Evolutionary conservation across 2,329 filamentous ascomycete species (phyloP), one percentile per base, ranked within the genome.

Genomic region (Graphilbum ipis-grandicollis): DNA sequence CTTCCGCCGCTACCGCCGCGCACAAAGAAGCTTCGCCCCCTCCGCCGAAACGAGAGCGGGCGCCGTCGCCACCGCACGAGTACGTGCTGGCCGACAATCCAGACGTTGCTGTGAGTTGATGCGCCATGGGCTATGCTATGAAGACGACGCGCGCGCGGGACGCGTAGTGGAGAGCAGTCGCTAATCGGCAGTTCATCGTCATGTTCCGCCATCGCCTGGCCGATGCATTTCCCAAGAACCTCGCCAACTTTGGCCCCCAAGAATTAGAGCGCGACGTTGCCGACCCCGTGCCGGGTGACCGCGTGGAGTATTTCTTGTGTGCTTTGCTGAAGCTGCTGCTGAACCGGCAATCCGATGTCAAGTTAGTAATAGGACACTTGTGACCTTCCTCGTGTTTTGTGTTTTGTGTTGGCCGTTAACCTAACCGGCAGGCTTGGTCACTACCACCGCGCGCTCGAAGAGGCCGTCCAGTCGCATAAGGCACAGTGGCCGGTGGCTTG

Each of bases 321-420:
- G 85, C 85, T 43, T 60, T 98, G 46, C 65, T 98, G 32, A 78
- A 81, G 23, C 65, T 98, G 48, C 72, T 94, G 38, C 66, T 98
- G 50, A 98, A 98, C 58, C 78, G 90, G 56, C 96, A 98, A 66
- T 93, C 98, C 56, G 86, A 93, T 60, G 82, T 96, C 54, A 93
- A 98, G 90, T 96, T 72, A 58, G 84, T 43, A n/a, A n/a, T n/a
- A n/a, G n/a, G n/a, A n/a, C n/a, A n/a, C n/a, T n/a, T n/a, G n/a
- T 17, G 26, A 14, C 22, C 28, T 35, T 21, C 26, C 21, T 26
- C 35, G 31, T 37, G 33, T 30, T 36, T n/a, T n/a, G n/a, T n/a
- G n/a, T n/a, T n/a, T n/a, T n/a, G n/a, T n/a, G n/a, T n/a, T n/a
- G n/a, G n/a, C n/a, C n/a, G n/a, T n/a, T n/a, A n/a, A 32, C n/a